phyloP scores from a whole-genome alignment of 2,329 filamentous ascomycete species.

The Lecanicillium sp. region DNA sequence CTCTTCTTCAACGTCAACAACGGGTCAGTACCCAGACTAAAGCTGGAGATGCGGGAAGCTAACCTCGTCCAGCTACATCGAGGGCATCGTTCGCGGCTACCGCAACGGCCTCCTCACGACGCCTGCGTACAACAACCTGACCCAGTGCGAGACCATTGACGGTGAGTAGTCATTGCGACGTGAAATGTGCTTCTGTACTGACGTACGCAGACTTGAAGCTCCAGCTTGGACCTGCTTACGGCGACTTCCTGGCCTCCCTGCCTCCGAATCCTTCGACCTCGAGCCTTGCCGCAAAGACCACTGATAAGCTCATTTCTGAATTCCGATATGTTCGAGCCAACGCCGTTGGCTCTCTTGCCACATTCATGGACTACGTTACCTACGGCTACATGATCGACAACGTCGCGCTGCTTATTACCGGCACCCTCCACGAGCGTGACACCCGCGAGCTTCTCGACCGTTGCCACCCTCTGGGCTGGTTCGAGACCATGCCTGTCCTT shows the following conservation, averaged over 20 bases:
- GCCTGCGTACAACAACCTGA: slow-evolving; percentile 90
- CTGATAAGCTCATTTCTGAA: slow-evolving; percentile 95
- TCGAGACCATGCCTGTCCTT: slow-evolving; percentile 96
- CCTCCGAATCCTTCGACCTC: slow-evolving; percentile 97
- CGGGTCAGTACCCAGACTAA: slow-evolving; percentile 55
- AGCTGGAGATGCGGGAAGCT: slow-evolving; percentile 19
- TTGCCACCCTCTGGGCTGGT: slow-evolving; percentile 96
- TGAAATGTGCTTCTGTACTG: not conserved
- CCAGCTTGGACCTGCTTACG: slow-evolving; percentile 92
- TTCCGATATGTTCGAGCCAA: slow-evolving; percentile 96
- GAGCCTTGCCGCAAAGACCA: slow-evolving; percentile 87
- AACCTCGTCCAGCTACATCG: slow-evolving; percentile 66
- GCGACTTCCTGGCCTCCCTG: slow-evolving; percentile 89
- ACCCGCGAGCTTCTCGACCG: slow-evolving; percentile 90
- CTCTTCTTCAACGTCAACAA: slow-evolving; percentile 93
- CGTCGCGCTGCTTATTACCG: slow-evolving; percentile 93
- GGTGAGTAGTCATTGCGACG: slow-evolving; percentile 46
- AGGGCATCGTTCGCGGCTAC: slow-evolving; percentile 96
- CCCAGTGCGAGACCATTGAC: slow-evolving; percentile 96
- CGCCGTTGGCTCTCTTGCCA: slow-evolving; percentile 80
- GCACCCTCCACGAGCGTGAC: slow-evolving; percentile 94
- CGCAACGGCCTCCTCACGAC: slow-evolving; percentile 86
- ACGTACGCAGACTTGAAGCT: slow-evolving; percentile 77
- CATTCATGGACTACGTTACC: slow-evolving; percentile 96
- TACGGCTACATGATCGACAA: slow-evolving; percentile 99